phyloP scores from a whole-genome alignment of 352 stramenopile genomes.

The Phytophthora crassamura region DNA sequence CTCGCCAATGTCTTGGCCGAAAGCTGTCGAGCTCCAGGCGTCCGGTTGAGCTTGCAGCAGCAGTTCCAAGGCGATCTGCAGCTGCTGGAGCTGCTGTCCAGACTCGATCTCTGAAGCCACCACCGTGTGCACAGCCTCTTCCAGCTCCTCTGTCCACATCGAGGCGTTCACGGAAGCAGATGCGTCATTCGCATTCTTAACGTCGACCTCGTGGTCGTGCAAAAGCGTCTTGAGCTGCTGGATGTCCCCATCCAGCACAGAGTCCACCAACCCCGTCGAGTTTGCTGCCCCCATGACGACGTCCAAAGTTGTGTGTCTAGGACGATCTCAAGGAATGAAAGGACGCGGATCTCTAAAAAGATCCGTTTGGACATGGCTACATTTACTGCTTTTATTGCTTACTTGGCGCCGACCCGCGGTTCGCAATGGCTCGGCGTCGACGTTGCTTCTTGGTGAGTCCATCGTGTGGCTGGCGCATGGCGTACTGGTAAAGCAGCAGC shows the following conservation, averaged over 20 bases:
- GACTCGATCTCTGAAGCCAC: constrained; percentile 64
- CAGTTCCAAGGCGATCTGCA: constrained; percentile 68
- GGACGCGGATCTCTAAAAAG: constrained; percentile 29
- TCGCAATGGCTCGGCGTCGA: constrained; percentile 29
- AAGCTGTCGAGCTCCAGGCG: constrained; percentile 39
- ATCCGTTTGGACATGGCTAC: constrained; percentile 24
- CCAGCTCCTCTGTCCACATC: constrained; percentile 43
- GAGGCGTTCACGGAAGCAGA: constrained; percentile 13
- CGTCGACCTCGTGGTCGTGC: constrained; percentile 17
- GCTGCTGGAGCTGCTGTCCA: constrained; percentile 63
- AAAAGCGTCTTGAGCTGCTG: constrained; percentile 54
- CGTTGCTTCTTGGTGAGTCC: constrained; percentile 38
- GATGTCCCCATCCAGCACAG: constrained; percentile 60
- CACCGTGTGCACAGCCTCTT: constrained; percentile 64
- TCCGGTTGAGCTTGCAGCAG: constrained; percentile 46
- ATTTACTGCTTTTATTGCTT: constrained; percentile 21
- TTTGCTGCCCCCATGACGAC: constrained; percentile 26
- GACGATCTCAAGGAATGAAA: too few species aligned
- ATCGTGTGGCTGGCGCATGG: constrained; percentile 51
- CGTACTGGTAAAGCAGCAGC: constrained; percentile 78
- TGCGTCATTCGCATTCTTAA: constrained; percentile 3
- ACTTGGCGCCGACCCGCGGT: constrained; percentile 12
- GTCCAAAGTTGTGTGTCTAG: neutral
- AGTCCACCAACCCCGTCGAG: constrained; percentile 49
- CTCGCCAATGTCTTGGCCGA: constrained; percentile 8